Base-by-base conservation (phyloP, 2,329 filamentous ascomycete genomes). In the Penicillium sp. region DNA sequence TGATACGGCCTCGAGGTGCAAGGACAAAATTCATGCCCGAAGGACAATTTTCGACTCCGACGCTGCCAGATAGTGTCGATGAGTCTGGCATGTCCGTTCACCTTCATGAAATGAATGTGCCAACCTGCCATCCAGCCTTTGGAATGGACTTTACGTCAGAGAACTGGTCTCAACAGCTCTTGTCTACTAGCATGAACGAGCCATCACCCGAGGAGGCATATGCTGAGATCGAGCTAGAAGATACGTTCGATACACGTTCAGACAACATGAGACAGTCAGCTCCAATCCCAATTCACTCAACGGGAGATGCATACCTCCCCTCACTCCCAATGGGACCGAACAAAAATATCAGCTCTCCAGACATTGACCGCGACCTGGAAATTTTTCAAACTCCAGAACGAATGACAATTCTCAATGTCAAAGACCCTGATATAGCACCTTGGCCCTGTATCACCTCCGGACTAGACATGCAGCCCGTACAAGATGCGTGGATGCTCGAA, bases 111-210 rank as follows among this genome's bases (percentile, higher is more conserved):
- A 21, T 11, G n/a, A 1, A 41, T 21, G 37, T 13, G 19, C 3
- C 19, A 41, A 21, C 19, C 6, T 35, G 14, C 13, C n/a, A 29
- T 9, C 1, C 16, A 49, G 33, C 16, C n/a, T 26, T 49, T 39
- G 48, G 21, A 19, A 49, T 41, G 48, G 33, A 49, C 11, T 39
- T 49, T 16, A 41, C 31, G 5, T 27, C 48, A 1, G 48, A 69
- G 21, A 63, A 53, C 39, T 72, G 70, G 70, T 49, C 70, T n/a
- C 67, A 71, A 33, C 67, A 70, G 24, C 62, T 70, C 19, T 62
- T 69, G 47, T 60, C 66, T 6, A 56, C 53, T 8, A 60, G 62
- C 13, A 19, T 55, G 10, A 48, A 33, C 19, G 41, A 52, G n/a
- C 11, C 27, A 3, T 5, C 48, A 5, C 11, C 39, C 9, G 49